Evolutionary conservation across 441 rosid genomes (phyloP).

Genomic region (Eutrema salsugineum): DNA sequence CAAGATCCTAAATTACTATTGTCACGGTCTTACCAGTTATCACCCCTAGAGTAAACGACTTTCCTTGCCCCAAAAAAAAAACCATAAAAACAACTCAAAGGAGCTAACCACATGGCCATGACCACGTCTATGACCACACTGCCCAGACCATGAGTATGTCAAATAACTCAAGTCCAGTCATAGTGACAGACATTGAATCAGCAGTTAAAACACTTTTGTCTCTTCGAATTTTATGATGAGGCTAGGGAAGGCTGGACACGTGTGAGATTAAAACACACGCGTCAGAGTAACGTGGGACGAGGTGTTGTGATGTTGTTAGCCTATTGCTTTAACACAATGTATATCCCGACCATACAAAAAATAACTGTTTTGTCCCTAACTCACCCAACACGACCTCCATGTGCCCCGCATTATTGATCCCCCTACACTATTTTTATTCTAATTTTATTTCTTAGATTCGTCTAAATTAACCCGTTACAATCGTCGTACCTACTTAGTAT

Average conservation of each 20-base stretch:
- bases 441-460: background rate
- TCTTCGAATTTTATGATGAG: background rate
- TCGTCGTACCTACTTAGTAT: slow-evolving; percentile 1
- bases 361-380: slow-evolving; percentile 31
- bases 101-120: slow-evolving; percentile 9
- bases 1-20: background rate
- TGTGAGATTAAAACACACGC: slow-evolving; percentile 2
- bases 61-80: background rate
- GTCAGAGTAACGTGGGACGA: slow-evolving; percentile 7
- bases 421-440: background rate
- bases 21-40: background rate
- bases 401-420: slow-evolving; percentile 25
- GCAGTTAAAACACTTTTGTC: slow-evolving; percentile 7
- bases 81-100: background rate
- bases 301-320: slow-evolving; percentile 14
- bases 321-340: slow-evolving; percentile 4
- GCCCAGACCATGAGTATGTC: slow-evolving; percentile 17
- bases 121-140: background rate
- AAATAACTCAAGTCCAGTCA: slow-evolving; percentile 2
- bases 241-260: slow-evolving; percentile 16
- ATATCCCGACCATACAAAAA: slow-evolving; percentile 21
- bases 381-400: slow-evolving; percentile 30
- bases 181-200: slow-evolving; percentile 16
- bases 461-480: background rate
- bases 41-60: background rate